Conservation (phyloP, 495 filamentous ascomycete genomes). For the Wilcoxina mikolae region DNA sequence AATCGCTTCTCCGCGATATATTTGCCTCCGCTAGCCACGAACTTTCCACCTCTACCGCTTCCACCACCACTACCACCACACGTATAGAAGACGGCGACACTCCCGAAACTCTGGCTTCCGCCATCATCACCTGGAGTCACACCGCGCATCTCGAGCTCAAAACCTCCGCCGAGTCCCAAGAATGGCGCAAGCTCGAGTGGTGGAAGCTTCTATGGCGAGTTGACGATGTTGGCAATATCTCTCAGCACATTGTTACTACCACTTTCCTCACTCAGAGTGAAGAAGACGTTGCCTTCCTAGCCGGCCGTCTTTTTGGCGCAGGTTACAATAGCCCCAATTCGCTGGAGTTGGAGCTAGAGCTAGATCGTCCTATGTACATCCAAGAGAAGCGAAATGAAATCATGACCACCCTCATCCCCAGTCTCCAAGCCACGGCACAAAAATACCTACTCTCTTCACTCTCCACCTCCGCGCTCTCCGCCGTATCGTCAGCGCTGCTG, state of each 20-base stretch:
- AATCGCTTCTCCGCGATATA: conserved; percentile 50
- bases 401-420: conserved; percentile 48
- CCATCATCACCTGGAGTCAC: conserved; percentile 59
- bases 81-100: conserved; percentile 4
- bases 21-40: conserved; percentile 46
- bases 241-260: conserved; percentile 56
- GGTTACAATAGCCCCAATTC: conserved; percentile 31
- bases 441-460: conserved; percentile 60
- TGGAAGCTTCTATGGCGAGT: conserved; percentile 92
- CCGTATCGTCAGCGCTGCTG: conserved; percentile 30
- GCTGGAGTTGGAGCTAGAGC: conserved; percentile 6
- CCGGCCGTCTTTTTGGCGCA: conserved; percentile 65
- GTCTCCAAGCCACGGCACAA: conserved; percentile 67
- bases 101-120: conserved; percentile 35
- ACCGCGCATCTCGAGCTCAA: conserved; percentile 69
- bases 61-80: conserved; percentile 4
- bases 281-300: conserved; percentile 57
- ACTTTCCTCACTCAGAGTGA: conserved; percentile 65
- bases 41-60: conserved; percentile 30
- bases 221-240: conserved; percentile 74
- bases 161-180: conserved; percentile 50
- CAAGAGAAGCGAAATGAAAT: conserved; percentile 32
- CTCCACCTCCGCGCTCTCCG: conserved; percentile 47
- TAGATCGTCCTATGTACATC: neutral
- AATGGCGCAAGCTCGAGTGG: conserved; percentile 70